Percentiles rank a stretch among this genome's conserved stretches.
Conservation (phyloP, 208 protist genomes). For the Pavlovales sp. region DNA sequence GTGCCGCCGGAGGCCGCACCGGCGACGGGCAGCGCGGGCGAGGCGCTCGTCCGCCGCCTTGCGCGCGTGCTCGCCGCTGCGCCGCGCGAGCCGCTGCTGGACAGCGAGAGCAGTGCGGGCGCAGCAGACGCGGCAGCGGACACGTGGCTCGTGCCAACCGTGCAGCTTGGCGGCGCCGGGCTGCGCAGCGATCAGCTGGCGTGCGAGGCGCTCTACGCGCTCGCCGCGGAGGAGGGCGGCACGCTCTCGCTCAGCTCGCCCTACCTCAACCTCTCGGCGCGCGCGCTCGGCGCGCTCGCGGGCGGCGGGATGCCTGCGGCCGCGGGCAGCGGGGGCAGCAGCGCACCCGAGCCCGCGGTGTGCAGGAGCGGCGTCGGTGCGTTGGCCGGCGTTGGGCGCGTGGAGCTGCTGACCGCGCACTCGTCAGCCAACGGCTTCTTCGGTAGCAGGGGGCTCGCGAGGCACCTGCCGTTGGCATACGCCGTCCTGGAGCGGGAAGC, state of each 20-base stretch:
- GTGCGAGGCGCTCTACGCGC: constrained; percentile 47
- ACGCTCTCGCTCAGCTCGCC: constrained; percentile 69
- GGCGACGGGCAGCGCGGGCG: constrained; percentile 51
- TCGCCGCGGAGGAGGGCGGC: constrained; percentile 61
- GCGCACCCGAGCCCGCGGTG: no score
- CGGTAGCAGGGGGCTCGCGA: constrained; percentile 66
- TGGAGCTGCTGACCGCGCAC: constrained; percentile 67
- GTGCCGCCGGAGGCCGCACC: constrained; percentile 45
- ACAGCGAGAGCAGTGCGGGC: no score
- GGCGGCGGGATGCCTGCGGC: constrained; percentile 9
- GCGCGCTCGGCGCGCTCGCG: constrained; percentile 65
- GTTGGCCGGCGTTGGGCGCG: no score
- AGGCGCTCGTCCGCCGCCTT: not conserved
- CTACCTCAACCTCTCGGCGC: constrained; percentile 74
- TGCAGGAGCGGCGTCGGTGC: constrained; percentile 47
- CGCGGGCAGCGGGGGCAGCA: no score
- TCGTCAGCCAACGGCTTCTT: constrained; percentile 73
- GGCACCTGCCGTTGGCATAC: constrained; percentile 75
- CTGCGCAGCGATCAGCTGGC: constrained; percentile 67
- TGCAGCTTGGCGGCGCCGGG: constrained; percentile 68
- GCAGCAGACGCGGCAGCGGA: constrained; percentile 54
- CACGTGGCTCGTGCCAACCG: constrained; percentile 69
- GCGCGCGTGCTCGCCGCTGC: constrained; percentile 20
- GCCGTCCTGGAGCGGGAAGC: constrained; percentile 66
- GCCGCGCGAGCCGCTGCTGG: no score